Conservation (phyloP, 2,329 filamentous ascomycete species). For the Calonectria pseudoreteaudii region DNA sequence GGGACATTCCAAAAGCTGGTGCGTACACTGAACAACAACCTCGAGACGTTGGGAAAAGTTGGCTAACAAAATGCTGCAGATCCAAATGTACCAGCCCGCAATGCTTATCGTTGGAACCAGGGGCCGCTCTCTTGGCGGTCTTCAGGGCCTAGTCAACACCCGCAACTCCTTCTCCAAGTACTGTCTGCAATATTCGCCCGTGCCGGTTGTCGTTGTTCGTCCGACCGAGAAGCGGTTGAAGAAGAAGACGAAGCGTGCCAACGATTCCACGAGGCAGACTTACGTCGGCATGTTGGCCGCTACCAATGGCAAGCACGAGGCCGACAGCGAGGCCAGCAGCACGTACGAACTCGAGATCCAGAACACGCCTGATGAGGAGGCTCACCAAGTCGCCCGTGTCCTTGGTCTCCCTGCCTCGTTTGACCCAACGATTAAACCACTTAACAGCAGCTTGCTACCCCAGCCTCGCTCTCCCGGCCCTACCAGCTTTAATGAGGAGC, state of each 20-base stretch:
- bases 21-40: constrained; percentile 44
- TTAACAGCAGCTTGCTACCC: constrained; percentile 49
- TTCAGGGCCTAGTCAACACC: constrained; percentile 84
- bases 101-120: constrained; percentile 92
- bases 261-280: constrained; percentile 79
- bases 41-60: neutral
- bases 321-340: constrained; percentile 65
- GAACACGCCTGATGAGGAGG: constrained; percentile 71
- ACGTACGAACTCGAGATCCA: constrained; percentile 66
- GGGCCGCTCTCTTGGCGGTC: constrained; percentile 84
- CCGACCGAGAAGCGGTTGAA: constrained; percentile 89
- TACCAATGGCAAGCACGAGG: constrained; percentile 67
- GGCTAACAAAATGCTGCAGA: constrained; percentile 61
- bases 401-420: constrained; percentile 72
- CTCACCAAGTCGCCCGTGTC: constrained; percentile 72
- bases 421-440: constrained; percentile 72
- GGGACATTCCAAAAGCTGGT: constrained; percentile 93
- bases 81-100: constrained; percentile 90
- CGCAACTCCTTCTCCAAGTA: constrained; percentile 92
- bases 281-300: constrained; percentile 83
- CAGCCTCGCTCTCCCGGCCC: constrained; percentile 31
- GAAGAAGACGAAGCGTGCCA: constrained; percentile 86
- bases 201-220: constrained; percentile 92
- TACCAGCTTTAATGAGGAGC: constrained; percentile 32
- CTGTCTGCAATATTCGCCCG: constrained; percentile 91